Percentiles rank a stretch among this genome's conserved stretches.
phyloP scores from a whole-genome alignment of 2,329 filamentous ascomycete species.

The Bipolaris oryzae region DNA sequence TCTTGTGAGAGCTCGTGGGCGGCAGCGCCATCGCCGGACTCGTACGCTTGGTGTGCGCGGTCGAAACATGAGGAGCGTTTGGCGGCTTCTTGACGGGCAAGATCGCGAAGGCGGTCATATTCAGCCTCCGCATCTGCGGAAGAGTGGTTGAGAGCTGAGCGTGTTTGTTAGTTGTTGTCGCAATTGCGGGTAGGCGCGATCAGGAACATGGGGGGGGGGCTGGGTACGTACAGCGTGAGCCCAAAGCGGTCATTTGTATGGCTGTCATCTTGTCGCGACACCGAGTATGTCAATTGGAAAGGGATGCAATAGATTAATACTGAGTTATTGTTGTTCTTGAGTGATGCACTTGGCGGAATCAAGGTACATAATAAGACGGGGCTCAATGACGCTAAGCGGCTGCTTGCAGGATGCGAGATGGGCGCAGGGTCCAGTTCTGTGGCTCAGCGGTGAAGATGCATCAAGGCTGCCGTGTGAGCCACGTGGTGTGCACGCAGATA shows the following conservation, averaged over 20 bases:
- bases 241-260: slow-evolving; percentile 45
- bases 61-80: slow-evolving; percentile 81
- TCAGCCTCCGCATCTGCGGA: slow-evolving; percentile 68
- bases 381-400: slow-evolving; percentile 25
- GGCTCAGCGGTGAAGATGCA: slow-evolving; percentile 13
- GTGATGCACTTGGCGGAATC: slow-evolving; percentile 3
- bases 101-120: slow-evolving; percentile 87
- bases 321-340: slow-evolving; percentile 25
- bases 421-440: slow-evolving; percentile 25
- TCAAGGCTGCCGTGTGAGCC: background rate
- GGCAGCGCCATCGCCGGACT: slow-evolving; percentile 77
- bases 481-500: slow-evolving; percentile 5
- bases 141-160: slow-evolving; percentile 44
- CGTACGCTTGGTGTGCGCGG: slow-evolving; percentile 73
- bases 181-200: background rate
- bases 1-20: slow-evolving; percentile 85
- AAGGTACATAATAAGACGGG: slow-evolving; percentile 13
- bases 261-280: slow-evolving; percentile 33
- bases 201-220: background rate
- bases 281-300: slow-evolving; percentile 6
- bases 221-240: slow-evolving; percentile 41
- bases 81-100: slow-evolving; percentile 78
- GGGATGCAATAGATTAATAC: slow-evolving; percentile 7
- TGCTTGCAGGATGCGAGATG: slow-evolving; percentile 28
- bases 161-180: slow-evolving; percentile 5